phyloP scores from a whole-genome alignment of 306 rosid species.

The Citrullus amarus region DNA sequence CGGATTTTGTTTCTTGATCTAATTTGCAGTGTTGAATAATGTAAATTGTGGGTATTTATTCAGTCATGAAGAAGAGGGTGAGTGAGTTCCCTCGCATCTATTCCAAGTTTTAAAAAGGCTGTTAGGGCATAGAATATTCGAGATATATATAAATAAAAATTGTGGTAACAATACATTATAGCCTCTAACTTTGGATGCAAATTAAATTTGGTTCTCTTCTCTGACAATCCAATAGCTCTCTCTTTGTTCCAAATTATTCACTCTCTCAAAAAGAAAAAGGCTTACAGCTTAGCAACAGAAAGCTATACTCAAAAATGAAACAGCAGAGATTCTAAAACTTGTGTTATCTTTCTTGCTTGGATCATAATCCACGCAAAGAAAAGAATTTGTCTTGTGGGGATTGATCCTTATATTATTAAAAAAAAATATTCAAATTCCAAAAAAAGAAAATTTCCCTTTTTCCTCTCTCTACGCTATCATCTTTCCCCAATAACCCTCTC shows the following conservation, averaged over 20 bases:
- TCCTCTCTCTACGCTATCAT: background rate
- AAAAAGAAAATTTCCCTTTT: background rate
- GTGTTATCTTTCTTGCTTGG: background rate
- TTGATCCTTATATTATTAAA: background rate
- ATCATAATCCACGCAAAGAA: background rate
- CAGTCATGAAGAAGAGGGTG: too few species aligned
- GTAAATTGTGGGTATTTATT: too few species aligned
- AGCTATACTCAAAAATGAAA: too few species aligned
- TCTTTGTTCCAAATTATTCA: background rate
- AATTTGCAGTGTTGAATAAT: too few species aligned
- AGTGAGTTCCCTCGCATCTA: too few species aligned
- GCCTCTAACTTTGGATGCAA: background rate
- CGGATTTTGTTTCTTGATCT: too few species aligned
- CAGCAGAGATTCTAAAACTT: too few species aligned
- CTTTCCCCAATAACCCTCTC: background rate
- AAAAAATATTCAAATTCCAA: background rate
- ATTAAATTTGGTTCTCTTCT: background rate
- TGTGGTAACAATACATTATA: too few species aligned
- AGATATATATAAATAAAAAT: too few species aligned
- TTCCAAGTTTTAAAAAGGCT: too few species aligned
- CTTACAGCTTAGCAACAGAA: background rate
- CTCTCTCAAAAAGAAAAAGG: background rate
- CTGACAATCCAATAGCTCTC: background rate
- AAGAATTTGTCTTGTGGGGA: background rate
- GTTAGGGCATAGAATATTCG: too few species aligned